These are phyloP conservation scores for Trametes pubescens DNA, from an alignment of 1,284 basidiomycete genomes.

Conservation along the genomic window DNA sequence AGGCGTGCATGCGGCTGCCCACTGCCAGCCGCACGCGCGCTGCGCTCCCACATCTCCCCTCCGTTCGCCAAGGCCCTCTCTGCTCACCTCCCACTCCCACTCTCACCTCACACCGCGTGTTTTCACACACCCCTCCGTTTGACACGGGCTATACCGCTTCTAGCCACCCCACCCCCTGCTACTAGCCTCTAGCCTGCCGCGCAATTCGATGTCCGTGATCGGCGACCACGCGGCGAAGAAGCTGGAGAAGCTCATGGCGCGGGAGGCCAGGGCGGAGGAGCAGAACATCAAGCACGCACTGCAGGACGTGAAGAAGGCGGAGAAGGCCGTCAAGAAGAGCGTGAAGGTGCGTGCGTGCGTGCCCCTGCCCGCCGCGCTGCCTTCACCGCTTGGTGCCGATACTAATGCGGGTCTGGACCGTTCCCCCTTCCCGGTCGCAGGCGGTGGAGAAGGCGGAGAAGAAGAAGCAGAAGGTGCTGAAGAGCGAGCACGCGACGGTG, in stretches of 20 bases:
- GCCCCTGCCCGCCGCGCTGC: not conserved
- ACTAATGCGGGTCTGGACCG: not conserved
- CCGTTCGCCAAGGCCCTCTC: not conserved
- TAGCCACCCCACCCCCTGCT: not conserved
- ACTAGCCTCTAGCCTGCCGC: not conserved
- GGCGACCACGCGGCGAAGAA: constrained; percentile 25
- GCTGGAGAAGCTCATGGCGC: constrained; percentile 32
- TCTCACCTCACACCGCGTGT: not conserved
- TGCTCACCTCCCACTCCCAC: not conserved
- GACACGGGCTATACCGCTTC: not conserved
- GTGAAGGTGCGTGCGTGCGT: constrained; percentile 22
- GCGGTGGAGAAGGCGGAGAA: constrained; percentile 27
- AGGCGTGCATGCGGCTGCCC: not conserved
- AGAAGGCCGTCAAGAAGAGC: constrained; percentile 31
- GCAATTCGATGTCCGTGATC: constrained; percentile 16
- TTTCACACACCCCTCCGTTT: not conserved
- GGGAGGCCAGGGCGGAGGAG: constrained; percentile 29
- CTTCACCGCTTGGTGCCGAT: not conserved
- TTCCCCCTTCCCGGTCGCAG: no score
- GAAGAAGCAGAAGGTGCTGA: constrained; percentile 19
- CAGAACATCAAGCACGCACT: constrained; percentile 26
- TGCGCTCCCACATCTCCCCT: not conserved
- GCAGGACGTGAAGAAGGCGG: constrained; percentile 29
- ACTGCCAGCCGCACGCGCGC: constrained; percentile 7
- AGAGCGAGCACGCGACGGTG: constrained; percentile 22